A percentile compares a stretch with the other conserved stretches of the same genome.
Conservation (phyloP, 2,329 filamentous ascomycete genomes). For the Clonostachys sp. region DNA sequence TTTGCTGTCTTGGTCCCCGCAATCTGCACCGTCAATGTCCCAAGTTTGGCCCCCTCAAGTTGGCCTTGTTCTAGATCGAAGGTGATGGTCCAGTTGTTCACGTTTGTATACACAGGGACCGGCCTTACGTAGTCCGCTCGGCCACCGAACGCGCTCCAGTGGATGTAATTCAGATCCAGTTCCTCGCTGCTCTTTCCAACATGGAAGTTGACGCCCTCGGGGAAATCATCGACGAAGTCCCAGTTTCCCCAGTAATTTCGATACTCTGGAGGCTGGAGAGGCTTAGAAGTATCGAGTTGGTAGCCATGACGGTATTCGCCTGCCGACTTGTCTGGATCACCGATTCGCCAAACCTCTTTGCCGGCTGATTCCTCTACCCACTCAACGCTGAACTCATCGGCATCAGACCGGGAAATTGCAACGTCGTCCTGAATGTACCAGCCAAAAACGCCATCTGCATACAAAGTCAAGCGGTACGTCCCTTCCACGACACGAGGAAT, state of each 20-base stretch:
- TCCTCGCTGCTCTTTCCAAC: constrained; percentile 45
- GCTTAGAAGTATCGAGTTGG: constrained; percentile 37
- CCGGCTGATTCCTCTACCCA: constrained; percentile 54
- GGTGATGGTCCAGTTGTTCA: constrained; percentile 56
- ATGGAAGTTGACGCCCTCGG: constrained; percentile 50
- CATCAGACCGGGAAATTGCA: constrained; percentile 19
- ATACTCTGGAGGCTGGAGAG: constrained; percentile 49
- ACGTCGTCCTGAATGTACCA: constrained; percentile 49
- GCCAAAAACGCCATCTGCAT: constrained; percentile 58
- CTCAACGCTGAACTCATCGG: constrained; percentile 27
- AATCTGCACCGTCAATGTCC: constrained; percentile 59
- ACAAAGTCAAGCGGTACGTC: constrained; percentile 58
- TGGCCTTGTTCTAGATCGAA: constrained; percentile 41
- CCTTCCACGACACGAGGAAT: constrained; percentile 53
- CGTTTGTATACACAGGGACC: constrained; percentile 32
- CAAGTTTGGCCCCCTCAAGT: constrained; percentile 32
- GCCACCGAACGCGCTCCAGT: constrained; percentile 61
- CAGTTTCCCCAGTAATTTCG: constrained; percentile 57
- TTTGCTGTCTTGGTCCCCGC: constrained; percentile 57
- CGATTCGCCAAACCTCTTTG: constrained; percentile 57
- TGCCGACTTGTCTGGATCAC: constrained; percentile 55
- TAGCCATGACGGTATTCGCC: constrained; percentile 60
- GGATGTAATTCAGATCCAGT: constrained; percentile 57
- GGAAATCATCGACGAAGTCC: constrained; percentile 56
- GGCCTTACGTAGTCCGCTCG: constrained; percentile 40